Conservation (phyloP, 2,329 filamentous ascomycete species). For the Neonectria neomacrospora region DNA sequence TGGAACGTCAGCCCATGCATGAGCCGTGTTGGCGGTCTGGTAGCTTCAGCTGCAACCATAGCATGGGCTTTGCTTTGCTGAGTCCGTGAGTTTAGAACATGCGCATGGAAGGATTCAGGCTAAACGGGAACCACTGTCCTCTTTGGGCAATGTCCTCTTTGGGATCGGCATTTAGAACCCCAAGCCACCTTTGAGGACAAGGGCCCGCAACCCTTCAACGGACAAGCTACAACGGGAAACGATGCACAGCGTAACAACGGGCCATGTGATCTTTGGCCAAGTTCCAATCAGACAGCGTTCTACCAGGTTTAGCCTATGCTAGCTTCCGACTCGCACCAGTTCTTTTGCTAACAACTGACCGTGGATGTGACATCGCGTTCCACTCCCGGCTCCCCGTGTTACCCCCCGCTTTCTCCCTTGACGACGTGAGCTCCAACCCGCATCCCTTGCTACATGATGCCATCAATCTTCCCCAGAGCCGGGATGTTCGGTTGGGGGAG, state of each 20-base stretch:
- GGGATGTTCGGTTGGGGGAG: background rate
- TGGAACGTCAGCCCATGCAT: background rate
- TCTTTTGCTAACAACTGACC: background rate
- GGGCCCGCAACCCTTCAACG: background rate
- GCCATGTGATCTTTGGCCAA: background rate
- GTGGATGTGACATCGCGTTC: background rate
- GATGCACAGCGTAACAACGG: background rate
- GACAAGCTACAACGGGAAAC: background rate
- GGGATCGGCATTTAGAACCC: background rate
- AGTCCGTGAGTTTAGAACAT: background rate
- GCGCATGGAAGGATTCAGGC: background rate
- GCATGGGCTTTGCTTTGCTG: background rate
- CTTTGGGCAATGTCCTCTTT: background rate
- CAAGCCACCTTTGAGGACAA: background rate
- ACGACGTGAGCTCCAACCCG: background rate
- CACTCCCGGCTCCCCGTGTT: conserved; percentile 1
- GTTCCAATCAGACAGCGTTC: background rate
- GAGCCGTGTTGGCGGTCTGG: background rate
- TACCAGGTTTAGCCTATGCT: conserved; percentile 12
- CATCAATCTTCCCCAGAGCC: background rate
- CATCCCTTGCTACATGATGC: too few relatives aligned
- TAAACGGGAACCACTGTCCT: background rate
- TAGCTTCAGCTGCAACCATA: background rate
- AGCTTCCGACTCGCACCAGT: conserved; percentile 12
- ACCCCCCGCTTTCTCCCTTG: background rate